Evolutionary conservation across 257 asterid genomes (phyloP), one percentile per base, ranked within the genome.

Genomic region (Solanum stenotomum): DNA sequence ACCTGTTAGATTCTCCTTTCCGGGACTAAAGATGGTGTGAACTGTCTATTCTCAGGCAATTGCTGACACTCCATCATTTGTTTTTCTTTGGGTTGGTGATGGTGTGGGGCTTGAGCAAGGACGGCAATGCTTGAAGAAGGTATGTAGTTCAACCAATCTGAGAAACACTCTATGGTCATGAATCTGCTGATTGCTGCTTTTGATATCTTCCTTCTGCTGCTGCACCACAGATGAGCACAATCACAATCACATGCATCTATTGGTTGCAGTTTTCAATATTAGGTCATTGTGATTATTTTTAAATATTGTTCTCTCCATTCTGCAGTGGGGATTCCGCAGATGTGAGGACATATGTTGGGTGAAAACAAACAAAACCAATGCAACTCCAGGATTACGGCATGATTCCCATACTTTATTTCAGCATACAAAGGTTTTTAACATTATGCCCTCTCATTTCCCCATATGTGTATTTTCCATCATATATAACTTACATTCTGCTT

Each of bases 341-440:
- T 97, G 99, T 92, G 99, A 97, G 92, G 99, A 97, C 91, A 96
- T 97, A 92, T 97, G 99, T 92, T 97, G 99, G 99, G 99, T 97
- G 89, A 97, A 97, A 93, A 96, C 98, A 27, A 97, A 97, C 91
- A 97, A 97, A 91, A 90, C 93, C 65, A 97, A 92, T 91, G 99
- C 98, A 84, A 93, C 98, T 89, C 98, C 99, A 42, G 99, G 99
- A 86, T 89, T 94, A 90, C 98, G 99, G 59, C 99, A 97, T 89
- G 99, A 97, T 92, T 95, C 99, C 87, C 99, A 93, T 91, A 97
- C 99, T 89, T 91, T 97, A 46, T 94, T 94, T 90, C 99, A 97
- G 92, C 98, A 98, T 61, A 94, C 99, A 77, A 97, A 97, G 99
- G 99, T 97, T 87, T 86, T 37, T 33, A 65, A 82, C 83, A 29